Evolutionary conservation across 179 eudicot genomes (phyloP).

Genomic region (Spinacia oleracea): DNA sequence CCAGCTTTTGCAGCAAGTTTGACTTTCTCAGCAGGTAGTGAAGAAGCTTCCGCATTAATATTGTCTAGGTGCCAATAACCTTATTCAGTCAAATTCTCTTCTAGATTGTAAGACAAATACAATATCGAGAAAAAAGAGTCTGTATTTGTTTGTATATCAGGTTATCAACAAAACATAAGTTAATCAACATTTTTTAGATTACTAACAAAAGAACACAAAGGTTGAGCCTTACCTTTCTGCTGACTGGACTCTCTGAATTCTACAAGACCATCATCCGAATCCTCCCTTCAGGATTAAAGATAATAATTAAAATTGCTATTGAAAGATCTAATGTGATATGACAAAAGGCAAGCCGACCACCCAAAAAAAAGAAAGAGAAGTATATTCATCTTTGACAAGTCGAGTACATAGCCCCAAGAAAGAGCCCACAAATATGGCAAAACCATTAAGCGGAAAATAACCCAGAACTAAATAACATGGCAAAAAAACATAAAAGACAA

Average conservation of each 20-base stretch:
- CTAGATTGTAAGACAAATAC: conserved; percentile 22
- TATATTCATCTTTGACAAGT: not conserved
- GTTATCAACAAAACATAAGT: not conserved
- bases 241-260: conserved; percentile 42
- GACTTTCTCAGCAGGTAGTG: conserved; percentile 57
- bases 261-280: conserved; percentile 46
- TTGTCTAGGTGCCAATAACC: conserved; percentile 38
- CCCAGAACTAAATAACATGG: not conserved
- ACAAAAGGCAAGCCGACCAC: conserved; percentile 12
- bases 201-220: not conserved
- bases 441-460: not conserved
- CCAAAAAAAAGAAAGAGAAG: not conserved
- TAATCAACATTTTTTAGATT: not conserved
- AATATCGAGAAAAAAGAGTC: conserved; percentile 2
- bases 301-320: not conserved
- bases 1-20: conserved; percentile 74
- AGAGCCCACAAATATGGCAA: not conserved
- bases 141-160: conserved; percentile 10
- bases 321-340: conserved; percentile 3
- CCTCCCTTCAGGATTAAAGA: conserved; percentile 39
- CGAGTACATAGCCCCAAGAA: not conserved
- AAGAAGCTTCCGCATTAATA: conserved; percentile 38
- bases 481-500: not conserved
- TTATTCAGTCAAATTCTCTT: conserved; percentile 36
- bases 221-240: conserved; percentile 45